A percentile compares a stretch with the other conserved stretches of the same genome.
phyloP scores from a whole-genome alignment of 2,329 filamentous ascomycete species.

The Dichotomopilus funicola region DNA sequence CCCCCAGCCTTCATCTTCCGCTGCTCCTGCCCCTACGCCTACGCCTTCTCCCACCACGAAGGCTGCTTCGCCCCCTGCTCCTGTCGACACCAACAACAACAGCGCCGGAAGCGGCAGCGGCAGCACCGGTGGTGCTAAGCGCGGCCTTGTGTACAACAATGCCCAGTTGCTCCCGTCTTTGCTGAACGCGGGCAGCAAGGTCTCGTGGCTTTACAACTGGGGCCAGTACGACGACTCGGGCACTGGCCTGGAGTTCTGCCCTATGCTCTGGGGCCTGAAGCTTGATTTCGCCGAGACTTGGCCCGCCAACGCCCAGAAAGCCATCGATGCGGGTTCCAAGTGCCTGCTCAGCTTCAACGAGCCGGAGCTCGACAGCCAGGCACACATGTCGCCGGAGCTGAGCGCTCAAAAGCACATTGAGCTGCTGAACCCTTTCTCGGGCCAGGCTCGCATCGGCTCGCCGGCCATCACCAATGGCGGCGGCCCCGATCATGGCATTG shows the following conservation, averaged over 20 bases:
- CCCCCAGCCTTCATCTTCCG: not conserved
- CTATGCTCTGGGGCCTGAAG: slow-evolving; percentile 57
- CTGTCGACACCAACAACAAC: not conserved
- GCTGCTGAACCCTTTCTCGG: slow-evolving; percentile 50
- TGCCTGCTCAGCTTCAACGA: slow-evolving; percentile 66
- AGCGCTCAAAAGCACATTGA: slow-evolving; percentile 49
- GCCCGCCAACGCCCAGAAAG: slow-evolving; percentile 42
- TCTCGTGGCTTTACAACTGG: slow-evolving; percentile 67
- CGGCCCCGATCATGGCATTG: slow-evolving; percentile 42
- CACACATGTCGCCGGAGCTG: slow-evolving; percentile 46
- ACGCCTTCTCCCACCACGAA: slow-evolving; percentile 6
- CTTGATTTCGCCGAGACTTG: slow-evolving; percentile 43
- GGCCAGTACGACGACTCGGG: slow-evolving; percentile 39
- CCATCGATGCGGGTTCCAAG: slow-evolving; percentile 48
- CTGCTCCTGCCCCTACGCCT: not conserved
- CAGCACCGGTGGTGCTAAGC: slow-evolving; percentile 38
- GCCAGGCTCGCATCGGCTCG: slow-evolving; percentile 47
- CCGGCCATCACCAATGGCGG: slow-evolving; percentile 58
- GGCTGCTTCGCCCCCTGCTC: not conserved
- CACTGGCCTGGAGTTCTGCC: slow-evolving; percentile 51
- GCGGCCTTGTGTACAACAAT: slow-evolving; percentile 63
- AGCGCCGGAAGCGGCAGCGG: slow-evolving; percentile 13
- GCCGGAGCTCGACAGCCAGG: slow-evolving; percentile 55
- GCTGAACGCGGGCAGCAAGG: slow-evolving; percentile 33
- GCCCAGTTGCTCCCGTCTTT: slow-evolving; percentile 47